Conservation (phyloP, 768 basidiomycete species). For the Hygrophorus pudorinus region DNA sequence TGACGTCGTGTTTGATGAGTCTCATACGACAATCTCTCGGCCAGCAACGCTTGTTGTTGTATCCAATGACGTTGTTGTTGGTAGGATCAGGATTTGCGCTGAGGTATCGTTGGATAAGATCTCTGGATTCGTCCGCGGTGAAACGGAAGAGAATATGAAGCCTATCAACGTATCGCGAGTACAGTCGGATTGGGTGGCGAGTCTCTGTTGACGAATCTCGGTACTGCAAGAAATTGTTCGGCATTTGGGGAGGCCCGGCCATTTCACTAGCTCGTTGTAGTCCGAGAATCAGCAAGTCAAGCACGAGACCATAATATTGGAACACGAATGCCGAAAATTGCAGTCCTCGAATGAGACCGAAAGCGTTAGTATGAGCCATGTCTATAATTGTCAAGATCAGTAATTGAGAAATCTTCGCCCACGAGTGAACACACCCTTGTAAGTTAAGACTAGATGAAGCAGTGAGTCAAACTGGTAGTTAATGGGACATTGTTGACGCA, state of each 20-base stretch:
- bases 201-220: slow-evolving; percentile 93
- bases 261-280: slow-evolving; percentile 98
- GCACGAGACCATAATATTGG: slow-evolving; percentile 95
- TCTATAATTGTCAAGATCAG: slow-evolving; percentile 24
- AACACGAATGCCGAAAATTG: slow-evolving; percentile 99
- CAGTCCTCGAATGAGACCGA: slow-evolving; percentile 92
- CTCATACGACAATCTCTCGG: slow-evolving; percentile 99
- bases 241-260: slow-evolving; percentile 96
- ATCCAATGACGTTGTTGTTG: slow-evolving; percentile 98
- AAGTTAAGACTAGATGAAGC: slow-evolving; percentile 53
- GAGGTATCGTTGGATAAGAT: slow-evolving; percentile 96
- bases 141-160: slow-evolving; percentile 97
- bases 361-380: slow-evolving; percentile 98
- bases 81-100: slow-evolving; percentile 97
- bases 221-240: slow-evolving; percentile 97
- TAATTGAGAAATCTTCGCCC: neutral
- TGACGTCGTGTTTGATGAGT: slow-evolving; percentile 98
- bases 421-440: slow-evolving; percentile 48
- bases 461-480: neutral
- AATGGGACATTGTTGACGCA: slow-evolving; percentile 15
- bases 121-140: slow-evolving; percentile 92
- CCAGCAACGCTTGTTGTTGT: slow-evolving; percentile 99
- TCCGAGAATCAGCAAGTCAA: slow-evolving; percentile 92
- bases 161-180: slow-evolving; percentile 93
- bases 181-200: slow-evolving; percentile 94